phyloP scores from a whole-genome alignment of 352 stramenopile species.

The Thraustotheca clavata region DNA sequence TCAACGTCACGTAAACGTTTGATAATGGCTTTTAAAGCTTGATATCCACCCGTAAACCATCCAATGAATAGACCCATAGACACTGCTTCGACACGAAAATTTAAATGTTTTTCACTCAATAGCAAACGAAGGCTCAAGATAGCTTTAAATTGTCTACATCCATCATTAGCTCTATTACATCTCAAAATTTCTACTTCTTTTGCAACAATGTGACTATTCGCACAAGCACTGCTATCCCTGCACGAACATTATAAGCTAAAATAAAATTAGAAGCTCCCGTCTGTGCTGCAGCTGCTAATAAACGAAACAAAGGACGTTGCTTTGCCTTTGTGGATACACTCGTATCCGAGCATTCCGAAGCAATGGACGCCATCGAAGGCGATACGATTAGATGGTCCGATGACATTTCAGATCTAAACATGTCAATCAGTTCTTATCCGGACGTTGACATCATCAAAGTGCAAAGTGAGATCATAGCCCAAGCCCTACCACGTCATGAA shows the following conservation, averaged over 20 bases:
- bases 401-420: constrained; percentile 4
- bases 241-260: constrained; percentile 80
- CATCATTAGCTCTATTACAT: not conserved
- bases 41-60: constrained; percentile 76
- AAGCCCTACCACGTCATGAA: constrained; percentile 2
- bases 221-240: constrained; percentile 61
- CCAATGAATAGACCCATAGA: constrained; percentile 77
- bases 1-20: constrained; percentile 3
- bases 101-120: constrained; percentile 64
- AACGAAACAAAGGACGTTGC: not conserved
- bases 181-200: constrained; percentile 30
- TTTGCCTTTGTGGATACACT: not conserved
- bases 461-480: not conserved
- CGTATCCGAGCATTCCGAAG: constrained; percentile 13
- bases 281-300: constrained; percentile 4
- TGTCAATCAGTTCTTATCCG: not conserved
- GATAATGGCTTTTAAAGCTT: constrained; percentile 43
- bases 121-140: constrained; percentile 48
- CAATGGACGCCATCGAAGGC: not conserved
- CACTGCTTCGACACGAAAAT: constrained; percentile 79
- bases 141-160: constrained; percentile 39
- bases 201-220: constrained; percentile 59
- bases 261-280: constrained; percentile 74
- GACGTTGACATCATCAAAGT: not conserved
- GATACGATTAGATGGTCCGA: not conserved